A percentile compares a stretch with the other conserved stretches of the same genome.
phyloP scores from a whole-genome alignment of 768 basidiomycete genomes.

The Kwoniella shandongensis region DNA sequence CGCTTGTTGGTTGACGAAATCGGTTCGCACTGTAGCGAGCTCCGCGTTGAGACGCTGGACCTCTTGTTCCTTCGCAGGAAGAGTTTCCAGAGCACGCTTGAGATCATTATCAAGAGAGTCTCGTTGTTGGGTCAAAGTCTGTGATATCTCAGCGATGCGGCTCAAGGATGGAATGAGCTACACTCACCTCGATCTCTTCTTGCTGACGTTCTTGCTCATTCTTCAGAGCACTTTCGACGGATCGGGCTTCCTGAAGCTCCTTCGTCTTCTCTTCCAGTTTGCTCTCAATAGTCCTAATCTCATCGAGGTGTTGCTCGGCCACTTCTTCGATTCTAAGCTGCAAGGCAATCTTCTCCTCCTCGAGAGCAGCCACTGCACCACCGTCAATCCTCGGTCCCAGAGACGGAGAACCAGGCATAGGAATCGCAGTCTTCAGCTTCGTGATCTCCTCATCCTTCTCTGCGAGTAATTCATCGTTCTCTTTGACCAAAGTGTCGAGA shows the following conservation, averaged over 20 bases:
- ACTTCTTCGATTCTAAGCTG: constrained; percentile 4
- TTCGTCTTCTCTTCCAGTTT: not conserved
- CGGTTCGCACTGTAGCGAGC: constrained; percentile 4
- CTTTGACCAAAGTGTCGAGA: constrained; percentile 32
- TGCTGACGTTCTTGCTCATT: not conserved
- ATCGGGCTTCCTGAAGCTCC: constrained; percentile 5
- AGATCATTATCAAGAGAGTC: not conserved
- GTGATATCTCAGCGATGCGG: not conserved
- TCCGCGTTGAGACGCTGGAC: not conserved
- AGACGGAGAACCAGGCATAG: constrained; percentile 34
- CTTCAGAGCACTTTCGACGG: not conserved
- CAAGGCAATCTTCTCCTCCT: constrained; percentile 8
- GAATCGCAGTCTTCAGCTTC: constrained; percentile 26
- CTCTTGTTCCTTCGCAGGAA: constrained; percentile 2
- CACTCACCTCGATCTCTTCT: constrained; percentile 14
- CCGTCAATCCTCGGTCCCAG: not conserved
- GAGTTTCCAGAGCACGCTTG: not conserved
- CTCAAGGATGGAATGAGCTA: not conserved
- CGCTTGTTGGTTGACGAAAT: not conserved
- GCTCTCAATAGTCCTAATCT: constrained; percentile 6
- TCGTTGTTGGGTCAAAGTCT: constrained; percentile 1
- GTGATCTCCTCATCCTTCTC: constrained; percentile 44
- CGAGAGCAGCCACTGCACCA: constrained; percentile 6
- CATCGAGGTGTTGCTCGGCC: not conserved
- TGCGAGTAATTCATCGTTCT: constrained; percentile 33